These are phyloP conservation scores for Yarrowia sp. DNA, from an alignment of 805 yeast species.

Conservation along the genomic window DNA sequence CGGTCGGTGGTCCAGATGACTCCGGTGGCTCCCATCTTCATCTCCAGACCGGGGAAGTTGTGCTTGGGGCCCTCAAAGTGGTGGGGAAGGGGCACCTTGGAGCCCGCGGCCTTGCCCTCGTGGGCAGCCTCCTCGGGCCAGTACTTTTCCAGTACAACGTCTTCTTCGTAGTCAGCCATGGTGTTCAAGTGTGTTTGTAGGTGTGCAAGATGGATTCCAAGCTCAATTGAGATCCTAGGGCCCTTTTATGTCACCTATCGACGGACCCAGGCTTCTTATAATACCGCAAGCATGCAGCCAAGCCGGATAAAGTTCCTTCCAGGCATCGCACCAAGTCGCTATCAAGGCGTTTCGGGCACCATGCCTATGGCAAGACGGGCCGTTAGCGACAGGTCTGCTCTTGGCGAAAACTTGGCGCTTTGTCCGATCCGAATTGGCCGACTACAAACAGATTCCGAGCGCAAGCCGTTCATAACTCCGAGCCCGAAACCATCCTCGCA, in stretches of 20 bases:
- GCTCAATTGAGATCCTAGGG: constrained; percentile 15
- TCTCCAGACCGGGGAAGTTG: constrained; percentile 60
- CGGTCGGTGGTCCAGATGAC: constrained; percentile 70
- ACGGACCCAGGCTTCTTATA: background rate
- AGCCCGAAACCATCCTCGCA: constrained; percentile 3
- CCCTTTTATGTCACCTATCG: constrained; percentile 8
- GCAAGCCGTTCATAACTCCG: background rate
- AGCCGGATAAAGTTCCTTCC: constrained; percentile 10
- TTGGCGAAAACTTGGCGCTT: background rate
- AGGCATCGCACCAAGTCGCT: background rate
- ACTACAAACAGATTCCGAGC: no score
- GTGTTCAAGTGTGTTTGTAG: background rate
- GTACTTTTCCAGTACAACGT: constrained; percentile 38
- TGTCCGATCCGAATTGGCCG: background rate
- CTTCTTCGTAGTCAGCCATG: constrained; percentile 35
- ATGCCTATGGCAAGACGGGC: background rate
- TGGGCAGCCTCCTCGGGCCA: constrained; percentile 39
- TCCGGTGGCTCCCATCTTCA: constrained; percentile 65
- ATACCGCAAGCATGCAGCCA: constrained; percentile 34
- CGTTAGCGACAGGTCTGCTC: background rate
- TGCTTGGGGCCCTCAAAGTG: constrained; percentile 37
- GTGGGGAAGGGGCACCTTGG: constrained; percentile 28
- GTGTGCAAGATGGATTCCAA: no score
- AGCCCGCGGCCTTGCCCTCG: constrained; percentile 23
- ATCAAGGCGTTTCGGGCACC: constrained; percentile 18